phyloP scores from a whole-genome alignment of 2,329 filamentous ascomycete genomes.

The Metarhizium guizhouense region DNA sequence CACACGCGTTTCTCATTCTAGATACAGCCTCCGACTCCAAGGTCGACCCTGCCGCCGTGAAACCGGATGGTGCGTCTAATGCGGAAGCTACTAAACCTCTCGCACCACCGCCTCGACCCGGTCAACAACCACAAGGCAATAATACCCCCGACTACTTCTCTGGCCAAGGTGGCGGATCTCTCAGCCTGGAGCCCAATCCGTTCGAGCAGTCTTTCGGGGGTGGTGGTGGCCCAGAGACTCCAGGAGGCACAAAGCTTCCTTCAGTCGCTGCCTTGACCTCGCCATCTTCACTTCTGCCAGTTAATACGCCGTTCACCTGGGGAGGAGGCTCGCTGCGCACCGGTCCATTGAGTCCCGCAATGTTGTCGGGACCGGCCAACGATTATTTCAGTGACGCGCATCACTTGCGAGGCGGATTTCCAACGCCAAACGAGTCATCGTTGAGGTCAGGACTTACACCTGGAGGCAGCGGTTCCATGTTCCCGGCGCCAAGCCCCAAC shows the following conservation, averaged over 20 bases:
- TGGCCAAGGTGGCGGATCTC: conserved; percentile 40
- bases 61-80: conserved; percentile 43
- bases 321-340: conserved; percentile 75
- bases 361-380: conserved; percentile 78
- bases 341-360: conserved; percentile 90
- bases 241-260: conserved; percentile 73
- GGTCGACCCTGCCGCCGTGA: conserved; percentile 31
- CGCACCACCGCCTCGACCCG: conserved; percentile 60
- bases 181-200: conserved; percentile 84
- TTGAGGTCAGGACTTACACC: conserved; percentile 86
- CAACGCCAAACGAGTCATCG: conserved; percentile 94
- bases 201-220: conserved; percentile 89
- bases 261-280: conserved; percentile 87
- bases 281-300: conserved; percentile 70
- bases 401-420: conserved; percentile 73
- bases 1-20: conserved; percentile 17
- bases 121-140: conserved; percentile 34
- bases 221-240: conserved; percentile 61
- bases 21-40: conserved; percentile 38
- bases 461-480: conserved; percentile 94
- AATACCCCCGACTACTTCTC: conserved; percentile 64
- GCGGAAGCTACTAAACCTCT: conserved; percentile 55
- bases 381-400: conserved; percentile 85
- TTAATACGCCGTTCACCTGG: conserved; percentile 72
- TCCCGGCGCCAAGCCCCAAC: conserved; percentile 82